phyloP scores from a whole-genome alignment of 2,329 filamentous ascomycete species.

The Verticillium klebahnii region DNA sequence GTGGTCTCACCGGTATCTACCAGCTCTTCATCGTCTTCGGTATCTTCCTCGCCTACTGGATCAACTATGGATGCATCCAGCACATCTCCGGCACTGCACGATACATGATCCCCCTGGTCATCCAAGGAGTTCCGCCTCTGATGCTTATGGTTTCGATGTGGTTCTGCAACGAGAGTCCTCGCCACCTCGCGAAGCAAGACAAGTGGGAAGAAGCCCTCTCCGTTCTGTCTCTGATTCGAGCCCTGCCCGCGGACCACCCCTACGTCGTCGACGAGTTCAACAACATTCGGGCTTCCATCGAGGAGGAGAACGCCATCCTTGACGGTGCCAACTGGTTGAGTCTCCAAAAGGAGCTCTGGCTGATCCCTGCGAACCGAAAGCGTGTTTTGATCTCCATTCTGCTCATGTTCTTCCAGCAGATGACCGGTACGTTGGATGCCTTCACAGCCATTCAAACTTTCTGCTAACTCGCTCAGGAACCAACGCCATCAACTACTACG shows the following conservation, averaged over 20 bases:
- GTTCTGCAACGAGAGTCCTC: conserved; percentile 2
- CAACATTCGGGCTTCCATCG: conserved; percentile 13
- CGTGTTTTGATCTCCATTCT: conserved; percentile 6
- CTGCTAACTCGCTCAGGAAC: conserved; percentile 15
- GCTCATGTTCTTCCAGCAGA: conserved; percentile 12
- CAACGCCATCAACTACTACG: conserved; percentile 51
- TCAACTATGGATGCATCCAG: conserved; percentile 1
- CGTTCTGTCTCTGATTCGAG: conserved; percentile 14
- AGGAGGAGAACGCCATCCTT: conserved; percentile 16
- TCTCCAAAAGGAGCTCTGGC: conserved; percentile 9
- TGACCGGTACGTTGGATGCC: conserved; percentile 7
- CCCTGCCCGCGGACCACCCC: conserved; percentile 13
- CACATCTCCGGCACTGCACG: conserved; percentile 1
- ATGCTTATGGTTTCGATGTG: conserved; percentile 1
- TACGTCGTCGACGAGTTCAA: conserved; percentile 17
- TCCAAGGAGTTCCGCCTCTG: neutral
- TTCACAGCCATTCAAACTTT: no score
- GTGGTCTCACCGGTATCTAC: conserved; percentile 45
- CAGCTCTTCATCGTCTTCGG: conserved; percentile 20
- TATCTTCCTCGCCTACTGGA: conserved; percentile 2
- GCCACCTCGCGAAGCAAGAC: conserved; percentile 2
- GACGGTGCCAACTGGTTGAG: conserved; percentile 12
- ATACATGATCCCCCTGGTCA: neutral
- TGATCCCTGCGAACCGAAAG: conserved; percentile 9
- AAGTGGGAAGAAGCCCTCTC: conserved; percentile 3